Conservation (phyloP, 352 stramenopile genomes). For the Globisporangium cystogenes region DNA sequence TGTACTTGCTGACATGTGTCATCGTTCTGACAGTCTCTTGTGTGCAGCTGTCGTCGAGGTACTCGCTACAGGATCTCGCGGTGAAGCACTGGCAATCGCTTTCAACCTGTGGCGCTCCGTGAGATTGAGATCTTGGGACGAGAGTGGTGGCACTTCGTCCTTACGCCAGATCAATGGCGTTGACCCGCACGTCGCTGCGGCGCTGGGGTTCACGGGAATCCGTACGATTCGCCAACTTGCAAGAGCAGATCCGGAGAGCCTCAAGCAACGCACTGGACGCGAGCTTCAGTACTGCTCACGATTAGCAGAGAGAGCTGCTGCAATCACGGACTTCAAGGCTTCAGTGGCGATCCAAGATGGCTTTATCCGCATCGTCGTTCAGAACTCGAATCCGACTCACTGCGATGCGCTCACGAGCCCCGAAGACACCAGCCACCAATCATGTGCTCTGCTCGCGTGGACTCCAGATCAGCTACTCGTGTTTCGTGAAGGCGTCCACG, state of each 20-base stretch:
- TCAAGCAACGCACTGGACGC: constrained; percentile 17
- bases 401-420: background rate
- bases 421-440: constrained; percentile 1
- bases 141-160: constrained; percentile 7
- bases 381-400: background rate
- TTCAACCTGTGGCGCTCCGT: constrained; percentile 21
- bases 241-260: constrained; percentile 6
- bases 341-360: background rate
- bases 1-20: background rate
- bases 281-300: constrained; percentile 11
- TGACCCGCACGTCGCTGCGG: constrained; percentile 9
- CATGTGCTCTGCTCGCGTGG: constrained; percentile 13
- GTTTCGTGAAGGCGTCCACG: constrained; percentile 10
- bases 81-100: constrained; percentile 11
- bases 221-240: constrained; percentile 21
- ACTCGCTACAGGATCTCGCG: constrained; percentile 7
- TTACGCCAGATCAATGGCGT: constrained; percentile 19
- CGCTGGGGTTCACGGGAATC: constrained; percentile 25
- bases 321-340: constrained; percentile 16
- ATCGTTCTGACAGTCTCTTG: background rate
- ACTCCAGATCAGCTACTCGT: constrained; percentile 13
- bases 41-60: constrained; percentile 16
- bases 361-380: constrained; percentile 5
- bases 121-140: constrained; percentile 21
- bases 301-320: constrained; percentile 12